Evolutionary conservation across 2,329 filamentous ascomycete genomes (phyloP).

Genomic region (Bretziella fagacearum): DNA sequence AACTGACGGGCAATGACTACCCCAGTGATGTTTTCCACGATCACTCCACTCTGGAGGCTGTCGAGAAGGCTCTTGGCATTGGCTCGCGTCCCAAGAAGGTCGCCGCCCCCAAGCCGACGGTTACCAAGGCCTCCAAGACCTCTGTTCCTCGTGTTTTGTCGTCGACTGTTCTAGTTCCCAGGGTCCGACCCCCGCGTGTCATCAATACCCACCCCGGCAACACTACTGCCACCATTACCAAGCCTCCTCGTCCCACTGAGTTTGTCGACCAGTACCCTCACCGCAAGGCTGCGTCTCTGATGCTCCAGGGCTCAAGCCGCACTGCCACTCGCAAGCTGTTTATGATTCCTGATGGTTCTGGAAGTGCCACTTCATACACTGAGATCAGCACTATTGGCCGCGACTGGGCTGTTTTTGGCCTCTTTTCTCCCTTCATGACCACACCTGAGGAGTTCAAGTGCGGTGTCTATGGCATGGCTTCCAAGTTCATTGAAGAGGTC

Average conservation of each 20-base stretch:
- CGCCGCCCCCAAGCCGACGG: conserved; percentile 21
- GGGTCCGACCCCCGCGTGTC: conserved; percentile 17
- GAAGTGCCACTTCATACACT: conserved; percentile 47
- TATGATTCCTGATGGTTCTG: conserved; percentile 39
- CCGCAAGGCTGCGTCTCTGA: conserved; percentile 31
- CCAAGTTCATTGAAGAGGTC: conserved; percentile 42
- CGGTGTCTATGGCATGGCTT: conserved; percentile 37
- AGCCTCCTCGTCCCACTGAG: conserved; percentile 24
- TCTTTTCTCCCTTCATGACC: conserved; percentile 48
- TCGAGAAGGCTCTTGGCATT: conserved; percentile 45
- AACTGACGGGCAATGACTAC: conserved; percentile 35
- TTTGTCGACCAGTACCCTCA: conserved; percentile 30
- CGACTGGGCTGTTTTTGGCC: conserved; percentile 34
- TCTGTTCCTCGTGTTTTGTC: conserved; percentile 5
- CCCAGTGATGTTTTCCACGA: conserved; percentile 44
- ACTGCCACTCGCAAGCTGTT: conserved; percentile 33
- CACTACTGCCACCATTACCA: conserved; percentile 33
- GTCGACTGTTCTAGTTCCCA: conserved; percentile 13
- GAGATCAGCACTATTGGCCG: conserved; percentile 23
- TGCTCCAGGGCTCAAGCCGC: conserved; percentile 34
- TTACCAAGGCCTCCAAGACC: conserved; percentile 11
- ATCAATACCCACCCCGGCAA: conserved; percentile 20
- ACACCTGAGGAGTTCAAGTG: conserved; percentile 38
- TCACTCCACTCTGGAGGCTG: conserved; percentile 46
- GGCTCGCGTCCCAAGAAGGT: conserved; percentile 24